phyloP scores from a whole-genome alignment of 1,139 yeast species.

The Zhuliangozyma blackwelliae region DNA sequence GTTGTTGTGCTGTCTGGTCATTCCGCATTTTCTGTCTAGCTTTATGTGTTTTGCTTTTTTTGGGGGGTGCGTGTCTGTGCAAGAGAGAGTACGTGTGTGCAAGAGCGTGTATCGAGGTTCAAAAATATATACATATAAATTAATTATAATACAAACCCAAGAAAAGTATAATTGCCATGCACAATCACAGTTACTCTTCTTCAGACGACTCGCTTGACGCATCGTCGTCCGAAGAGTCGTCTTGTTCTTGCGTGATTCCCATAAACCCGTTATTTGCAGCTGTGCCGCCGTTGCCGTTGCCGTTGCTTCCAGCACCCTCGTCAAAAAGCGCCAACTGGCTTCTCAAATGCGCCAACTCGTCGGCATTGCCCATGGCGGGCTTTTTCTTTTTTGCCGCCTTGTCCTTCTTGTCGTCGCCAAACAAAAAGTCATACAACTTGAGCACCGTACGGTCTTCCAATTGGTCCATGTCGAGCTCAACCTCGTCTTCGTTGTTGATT shows the following conservation, averaged over 20 bases:
- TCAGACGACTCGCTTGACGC: slow-evolving; percentile 59
- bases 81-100: no score
- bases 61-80: no score
- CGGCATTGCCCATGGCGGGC: slow-evolving; percentile 58
- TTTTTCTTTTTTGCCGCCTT: slow-evolving; percentile 41
- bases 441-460: slow-evolving; percentile 80
- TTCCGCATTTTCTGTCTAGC: no score
- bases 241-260: slow-evolving; percentile 25
- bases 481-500: slow-evolving; percentile 72
- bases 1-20: no score
- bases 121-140: no score
- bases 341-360: slow-evolving; percentile 80
- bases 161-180: no score
- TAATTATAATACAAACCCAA: no score
- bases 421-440: slow-evolving; percentile 76
- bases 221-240: slow-evolving; percentile 45
- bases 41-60: no score
- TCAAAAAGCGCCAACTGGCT: slow-evolving; percentile 79
- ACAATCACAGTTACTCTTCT: slow-evolving; percentile 43
- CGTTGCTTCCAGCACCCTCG: slow-evolving; percentile 29
- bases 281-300: neutral
- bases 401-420: slow-evolving; percentile 50
- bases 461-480: slow-evolving; percentile 93
- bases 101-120: no score
- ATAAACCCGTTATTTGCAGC: slow-evolving; percentile 20